A percentile compares a stretch with the other conserved stretches of the same genome.
Conservation (phyloP, 495 filamentous ascomycete genomes). For the Penicillium waksmanii region DNA sequence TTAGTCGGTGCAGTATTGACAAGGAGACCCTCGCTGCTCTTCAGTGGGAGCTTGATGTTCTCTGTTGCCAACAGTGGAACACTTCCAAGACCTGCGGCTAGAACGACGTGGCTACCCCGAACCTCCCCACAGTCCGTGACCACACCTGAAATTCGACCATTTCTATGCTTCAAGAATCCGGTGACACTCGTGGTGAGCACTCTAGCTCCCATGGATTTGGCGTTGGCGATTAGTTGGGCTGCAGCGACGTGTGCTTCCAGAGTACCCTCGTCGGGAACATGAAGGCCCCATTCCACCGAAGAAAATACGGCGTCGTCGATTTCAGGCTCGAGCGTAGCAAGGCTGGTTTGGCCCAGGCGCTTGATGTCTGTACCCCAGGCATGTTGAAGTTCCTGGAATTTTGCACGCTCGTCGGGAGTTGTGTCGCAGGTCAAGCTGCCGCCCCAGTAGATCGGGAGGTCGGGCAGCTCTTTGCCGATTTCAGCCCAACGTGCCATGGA, state of each 20-base stretch:
- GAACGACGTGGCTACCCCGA: not conserved
- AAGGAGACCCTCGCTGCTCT: not conserved
- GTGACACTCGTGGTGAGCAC: not conserved
- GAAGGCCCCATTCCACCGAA: not conserved
- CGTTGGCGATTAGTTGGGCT: not conserved
- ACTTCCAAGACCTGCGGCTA: not conserved
- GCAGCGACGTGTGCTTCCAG: not conserved
- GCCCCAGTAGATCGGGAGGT: not conserved
- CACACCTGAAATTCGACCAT: not conserved
- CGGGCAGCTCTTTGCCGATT: not conserved
- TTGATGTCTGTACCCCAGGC: not conserved
- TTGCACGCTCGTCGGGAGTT: not conserved
- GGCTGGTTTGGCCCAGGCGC: not conserved
- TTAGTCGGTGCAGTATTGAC: not conserved
- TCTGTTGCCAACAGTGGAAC: slow-evolving; percentile 1
- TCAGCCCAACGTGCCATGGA: not conserved
- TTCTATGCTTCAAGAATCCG: not conserved
- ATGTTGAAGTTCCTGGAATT: not conserved
- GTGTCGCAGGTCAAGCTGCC: not conserved
- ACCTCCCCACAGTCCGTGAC: not conserved
- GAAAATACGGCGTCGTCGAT: not conserved
- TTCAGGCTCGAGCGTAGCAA: slow-evolving; percentile 1
- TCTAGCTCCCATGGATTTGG: not conserved
- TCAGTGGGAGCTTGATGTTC: slow-evolving; percentile 1
- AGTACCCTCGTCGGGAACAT: slow-evolving; percentile 2